Evolutionary conservation across 2,329 filamentous ascomycete species (phyloP).

Genomic region (Aspergillus glaucus): DNA sequence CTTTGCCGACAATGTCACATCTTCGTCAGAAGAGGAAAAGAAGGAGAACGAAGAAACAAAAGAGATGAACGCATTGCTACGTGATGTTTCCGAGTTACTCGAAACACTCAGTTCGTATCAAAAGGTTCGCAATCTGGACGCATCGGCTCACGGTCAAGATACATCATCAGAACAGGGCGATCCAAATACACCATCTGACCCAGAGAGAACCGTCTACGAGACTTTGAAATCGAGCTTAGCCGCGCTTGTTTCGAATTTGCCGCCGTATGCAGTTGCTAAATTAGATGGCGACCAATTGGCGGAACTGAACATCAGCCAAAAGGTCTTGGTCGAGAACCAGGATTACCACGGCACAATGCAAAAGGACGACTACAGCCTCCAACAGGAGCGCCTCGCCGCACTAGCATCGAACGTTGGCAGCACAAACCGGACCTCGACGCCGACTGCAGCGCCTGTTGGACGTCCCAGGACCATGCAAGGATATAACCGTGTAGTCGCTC

Average conservation of each 20-base stretch:
- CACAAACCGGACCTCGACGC: constrained; percentile 29
- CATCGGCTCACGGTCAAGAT: constrained; percentile 23
- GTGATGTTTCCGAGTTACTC: constrained; percentile 54
- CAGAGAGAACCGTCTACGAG: constrained; percentile 59
- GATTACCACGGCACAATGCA: constrained; percentile 76
- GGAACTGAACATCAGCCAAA: constrained; percentile 74
- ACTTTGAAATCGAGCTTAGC: constrained; percentile 68
- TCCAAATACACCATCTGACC: constrained; percentile 48
- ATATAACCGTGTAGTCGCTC: constrained; percentile 27
- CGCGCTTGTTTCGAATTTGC: constrained; percentile 66
- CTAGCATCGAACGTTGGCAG: constrained; percentile 24
- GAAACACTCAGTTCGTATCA: constrained; percentile 59
- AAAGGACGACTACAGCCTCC: constrained; percentile 63
- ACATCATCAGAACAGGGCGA: constrained; percentile 32
- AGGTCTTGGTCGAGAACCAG: constrained; percentile 64
- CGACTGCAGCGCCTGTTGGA: constrained; percentile 16
- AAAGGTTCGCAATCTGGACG: constrained; percentile 49
- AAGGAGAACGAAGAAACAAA: constrained; percentile 34
- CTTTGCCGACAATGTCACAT: constrained; percentile 17
- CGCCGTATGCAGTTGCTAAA: constrained; percentile 79
- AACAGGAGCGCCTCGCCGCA: constrained; percentile 37
- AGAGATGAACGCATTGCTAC: constrained; percentile 47
- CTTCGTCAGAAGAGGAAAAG: constrained; percentile 9
- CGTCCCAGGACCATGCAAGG: constrained; percentile 26
- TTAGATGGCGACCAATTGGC: constrained; percentile 80